phyloP scores from a whole-genome alignment of 2,329 filamentous ascomycete genomes.

The Venturia aucupariae region DNA sequence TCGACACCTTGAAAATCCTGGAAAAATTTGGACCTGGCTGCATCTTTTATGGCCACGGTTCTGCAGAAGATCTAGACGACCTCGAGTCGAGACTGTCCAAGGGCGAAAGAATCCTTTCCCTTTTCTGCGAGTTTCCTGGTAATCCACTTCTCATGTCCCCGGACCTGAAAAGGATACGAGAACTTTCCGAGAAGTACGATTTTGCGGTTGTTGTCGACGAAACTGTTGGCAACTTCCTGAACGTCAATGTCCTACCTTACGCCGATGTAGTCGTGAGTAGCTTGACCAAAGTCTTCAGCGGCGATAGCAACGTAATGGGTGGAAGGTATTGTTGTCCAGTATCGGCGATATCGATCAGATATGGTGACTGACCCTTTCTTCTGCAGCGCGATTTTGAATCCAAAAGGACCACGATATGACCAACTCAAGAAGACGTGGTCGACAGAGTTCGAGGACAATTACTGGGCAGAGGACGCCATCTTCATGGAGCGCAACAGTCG shows the following conservation, averaged over 20 bases:
- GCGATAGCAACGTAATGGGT: slow-evolving; percentile 97
- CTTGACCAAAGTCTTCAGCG: slow-evolving; percentile 93
- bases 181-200: slow-evolving; percentile 70
- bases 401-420: slow-evolving; percentile 59
- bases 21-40: slow-evolving; percentile 90
- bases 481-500: slow-evolving; percentile 96
- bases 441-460: slow-evolving; percentile 71
- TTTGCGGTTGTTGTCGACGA: slow-evolving; percentile 92
- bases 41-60: slow-evolving; percentile 77
- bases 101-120: slow-evolving; percentile 68
- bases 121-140: slow-evolving; percentile 93
- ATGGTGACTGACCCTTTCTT: background rate
- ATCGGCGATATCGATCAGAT: background rate
- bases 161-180: slow-evolving; percentile 71
- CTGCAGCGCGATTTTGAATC: slow-evolving; percentile 49
- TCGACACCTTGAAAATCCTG: slow-evolving; percentile 90
- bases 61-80: slow-evolving; percentile 69
- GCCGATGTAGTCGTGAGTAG: slow-evolving; percentile 91
- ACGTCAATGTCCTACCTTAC: slow-evolving; percentile 82
- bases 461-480: slow-evolving; percentile 88
- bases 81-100: slow-evolving; percentile 60
- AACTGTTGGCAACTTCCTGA: slow-evolving; percentile 93
- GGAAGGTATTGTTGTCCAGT: slow-evolving; percentile 45
- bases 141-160: slow-evolving; percentile 85
- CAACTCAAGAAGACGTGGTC: slow-evolving; percentile 57